Evolutionary conservation across 2,329 filamentous ascomycete genomes (phyloP).

Genomic region (Epichloe uncinata): DNA sequence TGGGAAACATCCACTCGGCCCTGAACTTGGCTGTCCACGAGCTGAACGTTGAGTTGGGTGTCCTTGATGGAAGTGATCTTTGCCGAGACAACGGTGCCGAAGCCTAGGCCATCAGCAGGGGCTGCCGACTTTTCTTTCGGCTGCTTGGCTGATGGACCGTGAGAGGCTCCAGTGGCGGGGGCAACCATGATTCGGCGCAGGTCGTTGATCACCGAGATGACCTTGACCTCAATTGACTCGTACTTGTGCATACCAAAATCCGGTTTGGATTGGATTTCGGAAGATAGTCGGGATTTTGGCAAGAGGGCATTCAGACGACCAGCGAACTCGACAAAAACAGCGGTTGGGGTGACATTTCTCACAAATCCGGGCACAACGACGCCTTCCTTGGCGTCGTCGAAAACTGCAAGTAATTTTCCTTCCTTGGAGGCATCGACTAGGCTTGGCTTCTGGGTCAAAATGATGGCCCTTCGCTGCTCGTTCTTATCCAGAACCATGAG

Average conservation of each 20-base stretch:
- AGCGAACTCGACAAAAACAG: slow-evolving; percentile 80
- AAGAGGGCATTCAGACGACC: slow-evolving; percentile 65
- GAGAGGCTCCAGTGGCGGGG: slow-evolving; percentile 33
- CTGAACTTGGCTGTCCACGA: slow-evolving; percentile 60
- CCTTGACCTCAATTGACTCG: slow-evolving; percentile 60
- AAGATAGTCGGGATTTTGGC: slow-evolving; percentile 62
- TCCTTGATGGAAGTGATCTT: slow-evolving; percentile 73
- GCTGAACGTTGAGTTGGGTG: slow-evolving; percentile 82
- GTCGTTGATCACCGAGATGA: slow-evolving; percentile 58
- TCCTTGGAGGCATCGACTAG: slow-evolving; percentile 63
- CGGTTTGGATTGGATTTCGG: slow-evolving; percentile 52
- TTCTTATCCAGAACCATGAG: slow-evolving; percentile 79
- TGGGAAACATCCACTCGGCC: slow-evolving; percentile 92
- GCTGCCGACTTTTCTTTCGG: slow-evolving; percentile 17
- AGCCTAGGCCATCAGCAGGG: slow-evolving; percentile 54
- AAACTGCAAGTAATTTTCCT: slow-evolving; percentile 54
- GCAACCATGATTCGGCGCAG: slow-evolving; percentile 53
- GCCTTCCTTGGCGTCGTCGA: slow-evolving; percentile 60
- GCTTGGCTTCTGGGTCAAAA: slow-evolving; percentile 71
- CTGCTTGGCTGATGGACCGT: slow-evolving; percentile 29
- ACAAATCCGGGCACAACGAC: slow-evolving; percentile 65
- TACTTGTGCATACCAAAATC: slow-evolving; percentile 69
- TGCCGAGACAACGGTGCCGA: slow-evolving; percentile 64
- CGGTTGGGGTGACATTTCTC: slow-evolving; percentile 67
- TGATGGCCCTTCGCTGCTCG: slow-evolving; percentile 59